Base-by-base conservation (phyloP, 2,329 filamentous ascomycete species). In the Stachybotrys echinatus region DNA sequence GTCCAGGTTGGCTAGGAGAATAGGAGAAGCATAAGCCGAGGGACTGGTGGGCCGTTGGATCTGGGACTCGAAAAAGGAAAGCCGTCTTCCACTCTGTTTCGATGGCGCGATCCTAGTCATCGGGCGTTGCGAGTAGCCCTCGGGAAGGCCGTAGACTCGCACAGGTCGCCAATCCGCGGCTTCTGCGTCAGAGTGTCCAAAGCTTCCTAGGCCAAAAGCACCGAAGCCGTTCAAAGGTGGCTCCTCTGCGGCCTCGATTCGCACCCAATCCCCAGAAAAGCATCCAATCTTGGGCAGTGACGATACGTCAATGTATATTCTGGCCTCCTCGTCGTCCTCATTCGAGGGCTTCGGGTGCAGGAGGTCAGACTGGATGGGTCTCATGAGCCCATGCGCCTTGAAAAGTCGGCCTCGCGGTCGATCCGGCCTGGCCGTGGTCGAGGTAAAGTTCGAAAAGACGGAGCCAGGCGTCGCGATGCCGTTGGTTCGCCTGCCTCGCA, bases 221-320 rank as follows among this genome's bases (percentile, higher is more conserved):
- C 80, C 87, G 56, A 82, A 81, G 18, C 77, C 87, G 65, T 83
- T 87, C 17, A 75, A 72, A 20, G 80, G 86, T 52, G 89, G 87
- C 62, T 91, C 89, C 56, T 88, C 80, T 0, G 88, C 80, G 6
- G 83, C 78, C 69, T 96, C 90, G 12, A 96, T 76, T 20, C 87
- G 85, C 12, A 96, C 90, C 94, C 94, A 99, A 63, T 99, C 94
- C 23, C 94, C 94, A 1, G 92, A 97, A 64, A 99, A 99, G 67
- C 92, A 97, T 17, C 92, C 92, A 48, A 99, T 87, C 58, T 92
- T 91, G 14, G 89, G 87, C 19, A 99, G 71, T 1, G 89, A 89
- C 50, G 83, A 85, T 7, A 95, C 87, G 59, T 96, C 91, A 5
- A 99, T 92, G 61, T 92, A 99, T 2, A 97, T 80, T 45, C 94